phyloP scores from a whole-genome alignment of 768 basidiomycete genomes.

The Lactifluus rugatus region DNA sequence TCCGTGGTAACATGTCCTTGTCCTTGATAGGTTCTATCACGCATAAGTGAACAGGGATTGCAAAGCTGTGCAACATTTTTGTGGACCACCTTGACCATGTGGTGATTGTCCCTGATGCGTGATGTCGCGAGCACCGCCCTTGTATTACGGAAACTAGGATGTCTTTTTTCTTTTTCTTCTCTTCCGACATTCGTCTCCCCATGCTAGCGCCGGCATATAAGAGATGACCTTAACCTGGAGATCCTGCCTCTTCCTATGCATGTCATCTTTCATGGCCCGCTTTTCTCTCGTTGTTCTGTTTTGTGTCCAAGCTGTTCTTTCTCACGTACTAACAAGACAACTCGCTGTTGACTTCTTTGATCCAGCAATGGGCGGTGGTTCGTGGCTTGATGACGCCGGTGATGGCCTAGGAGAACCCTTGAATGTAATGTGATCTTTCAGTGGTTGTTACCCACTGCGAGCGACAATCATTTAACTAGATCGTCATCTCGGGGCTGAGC shows the following conservation, averaged over 20 bases:
- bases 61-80: background rate
- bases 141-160: too few species aligned
- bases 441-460: background rate
- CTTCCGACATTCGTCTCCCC: background rate
- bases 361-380: constrained; percentile 32
- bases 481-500: constrained; percentile 59
- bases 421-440: constrained; percentile 28
- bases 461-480: constrained; percentile 23
- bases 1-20: background rate
- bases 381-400: constrained; percentile 33
- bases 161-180: too few species aligned
- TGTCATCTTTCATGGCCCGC: background rate
- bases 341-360: constrained; percentile 27
- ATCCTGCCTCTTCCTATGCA: background rate
- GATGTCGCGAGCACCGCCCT: too few species aligned
- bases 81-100: background rate
- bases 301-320: constrained; percentile 6
- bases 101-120: background rate
- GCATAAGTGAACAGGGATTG: background rate
- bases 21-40: background rate
- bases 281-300: constrained; percentile 14
- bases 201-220: background rate
- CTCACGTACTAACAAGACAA: background rate
- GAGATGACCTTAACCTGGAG: background rate
- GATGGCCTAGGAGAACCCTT: constrained; percentile 35